Base-by-base conservation (phyloP, 2,329 filamentous ascomycete species). In the Talaromyces piceae region DNA sequence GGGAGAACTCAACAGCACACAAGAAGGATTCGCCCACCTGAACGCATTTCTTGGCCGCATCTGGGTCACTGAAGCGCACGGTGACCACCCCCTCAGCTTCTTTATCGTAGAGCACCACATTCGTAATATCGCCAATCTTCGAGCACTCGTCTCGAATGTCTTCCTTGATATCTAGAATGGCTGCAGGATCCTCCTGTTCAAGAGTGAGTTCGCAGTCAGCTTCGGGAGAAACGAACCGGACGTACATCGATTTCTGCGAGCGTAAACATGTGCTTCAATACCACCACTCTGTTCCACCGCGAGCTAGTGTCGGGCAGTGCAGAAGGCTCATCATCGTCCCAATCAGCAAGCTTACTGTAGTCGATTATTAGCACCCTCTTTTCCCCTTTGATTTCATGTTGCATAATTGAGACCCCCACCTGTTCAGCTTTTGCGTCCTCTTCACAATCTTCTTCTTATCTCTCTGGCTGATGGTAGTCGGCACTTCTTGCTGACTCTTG, bases 211-310 rank as follows among this genome's bases (percentile, higher is more conserved):
- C 13, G 11, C 30, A 23, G 11, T 5, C 39, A 23, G 13, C 5
- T 22, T 4, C 12, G 11, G 18, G 26, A 23, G 9, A 45, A 11
- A 22, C 26, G 12, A 47, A 16, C 22, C 9, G 49, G 16, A 5
- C 30, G 33, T 30, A 75, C 74, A 60, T 90, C 84, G 23, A 97
- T 77, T 71, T 95, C 88, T 55, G 84, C 67, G 39, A 91, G 76
- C 1, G 89, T 94, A 70, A 98, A 98, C 86, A 95, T 95, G 71
- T 95, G 84, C 64, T 88, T 88, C 57, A 98, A 73, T 52, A 97
- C 84, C 25, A 95, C 91, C 13, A 88, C 76, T 67, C 91, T 94
- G 61, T 91, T 87, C 71, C 81, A 86, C 61, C 73, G 73, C 12
- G 75, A 76, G 56, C 69, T 77, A 7, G 75, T 78, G 39, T 82